Evolutionary conservation across 345 rosid genomes (phyloP).

Genomic region (Ricinus communis): DNA sequence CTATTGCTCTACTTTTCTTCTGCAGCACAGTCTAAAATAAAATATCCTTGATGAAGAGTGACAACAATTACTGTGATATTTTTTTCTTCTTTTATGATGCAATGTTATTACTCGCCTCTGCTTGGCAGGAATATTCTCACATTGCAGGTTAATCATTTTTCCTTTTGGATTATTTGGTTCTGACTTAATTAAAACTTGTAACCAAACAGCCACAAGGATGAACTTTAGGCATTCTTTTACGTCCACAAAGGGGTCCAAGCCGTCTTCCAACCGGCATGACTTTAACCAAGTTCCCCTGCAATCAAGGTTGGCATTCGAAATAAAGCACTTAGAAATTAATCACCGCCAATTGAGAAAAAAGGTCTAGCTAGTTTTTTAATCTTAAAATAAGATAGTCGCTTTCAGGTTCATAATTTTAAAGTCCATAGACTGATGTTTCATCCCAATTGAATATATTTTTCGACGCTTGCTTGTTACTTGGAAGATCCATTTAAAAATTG

Average conservation of each 20-base stretch:
- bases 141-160: no score
- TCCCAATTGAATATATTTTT: slow-evolving; percentile 18
- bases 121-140: no score
- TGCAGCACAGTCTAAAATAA: not conserved
- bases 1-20: not conserved
- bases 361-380: not conserved
- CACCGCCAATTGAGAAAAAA: not conserved
- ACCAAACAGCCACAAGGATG: no score
- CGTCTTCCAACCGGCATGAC: not conserved
- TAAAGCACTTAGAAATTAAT: not conserved
- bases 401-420: slow-evolving; percentile 22
- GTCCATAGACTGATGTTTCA: slow-evolving; percentile 23
- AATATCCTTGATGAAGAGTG: not conserved
- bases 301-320: not conserved
- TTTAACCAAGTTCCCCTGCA: not conserved
- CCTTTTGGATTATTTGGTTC: no score
- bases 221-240: no score
- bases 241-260: no score
- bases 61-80: not conserved
- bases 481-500: slow-evolving; percentile 6
- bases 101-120: no score
- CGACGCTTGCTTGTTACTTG: slow-evolving; percentile 10
- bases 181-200: no score
- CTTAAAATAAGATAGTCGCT: slow-evolving; percentile 18
- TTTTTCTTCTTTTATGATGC: not conserved